Evolutionary conservation across 805 yeast species (phyloP).

Genomic region (Cyberlindnera petersonii): DNA sequence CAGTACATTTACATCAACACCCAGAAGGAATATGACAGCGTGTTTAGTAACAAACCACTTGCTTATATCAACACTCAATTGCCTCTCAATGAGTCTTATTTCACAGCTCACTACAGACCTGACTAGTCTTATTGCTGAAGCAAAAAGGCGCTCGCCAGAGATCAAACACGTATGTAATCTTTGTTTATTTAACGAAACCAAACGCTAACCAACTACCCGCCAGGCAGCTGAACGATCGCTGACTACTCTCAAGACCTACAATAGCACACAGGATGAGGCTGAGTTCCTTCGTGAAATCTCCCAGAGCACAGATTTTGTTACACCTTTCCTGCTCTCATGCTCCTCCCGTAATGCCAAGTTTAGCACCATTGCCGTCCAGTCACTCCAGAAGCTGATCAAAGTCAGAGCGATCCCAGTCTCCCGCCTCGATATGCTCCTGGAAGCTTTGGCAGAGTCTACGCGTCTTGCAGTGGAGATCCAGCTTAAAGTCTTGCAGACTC

Average conservation of each 20-base stretch:
- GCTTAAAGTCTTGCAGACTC: constrained; percentile 75
- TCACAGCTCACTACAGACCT: constrained; percentile 56
- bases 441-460: constrained; percentile 68
- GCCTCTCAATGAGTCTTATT: constrained; percentile 38
- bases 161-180: constrained; percentile 47
- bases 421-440: constrained; percentile 53
- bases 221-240: constrained; percentile 46
- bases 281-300: constrained; percentile 34
- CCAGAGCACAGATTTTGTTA: constrained; percentile 48
- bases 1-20: too few relatives aligned
- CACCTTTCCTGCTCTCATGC: constrained; percentile 72
- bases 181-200: background rate
- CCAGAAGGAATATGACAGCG: too few relatives aligned
- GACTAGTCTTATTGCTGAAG: constrained; percentile 55
- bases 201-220: constrained; percentile 4
- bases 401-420: constrained; percentile 50
- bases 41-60: too few relatives aligned
- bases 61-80: background rate
- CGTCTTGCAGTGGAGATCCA: constrained; percentile 79
- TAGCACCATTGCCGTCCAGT: constrained; percentile 66
- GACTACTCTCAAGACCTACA: constrained; percentile 38
- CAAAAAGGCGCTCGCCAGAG: constrained; percentile 68
- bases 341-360: constrained; percentile 71
- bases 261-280: constrained; percentile 28
- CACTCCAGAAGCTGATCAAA: constrained; percentile 58